phyloP scores from a whole-genome alignment of 768 basidiomycete species.

The Auriscalpium orientale region DNA sequence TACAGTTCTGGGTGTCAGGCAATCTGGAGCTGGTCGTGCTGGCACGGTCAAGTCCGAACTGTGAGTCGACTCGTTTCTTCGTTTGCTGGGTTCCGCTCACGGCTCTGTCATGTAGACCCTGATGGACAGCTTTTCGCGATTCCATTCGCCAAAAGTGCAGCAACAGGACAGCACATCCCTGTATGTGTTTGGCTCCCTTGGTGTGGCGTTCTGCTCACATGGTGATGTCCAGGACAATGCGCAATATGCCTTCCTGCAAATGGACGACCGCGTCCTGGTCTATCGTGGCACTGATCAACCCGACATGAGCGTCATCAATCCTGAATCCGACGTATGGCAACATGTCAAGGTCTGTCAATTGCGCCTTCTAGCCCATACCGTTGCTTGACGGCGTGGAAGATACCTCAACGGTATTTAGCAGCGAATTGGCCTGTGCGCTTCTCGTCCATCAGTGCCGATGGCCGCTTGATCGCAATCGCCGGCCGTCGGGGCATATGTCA shows the following conservation, averaged over 20 bases:
- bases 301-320: slow-evolving; percentile 96
- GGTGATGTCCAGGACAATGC: slow-evolving; percentile 73
- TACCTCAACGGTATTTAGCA: slow-evolving; percentile 82
- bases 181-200: slow-evolving; percentile 35
- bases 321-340: slow-evolving; percentile 97
- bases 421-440: slow-evolving; percentile 93
- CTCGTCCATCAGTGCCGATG: slow-evolving; percentile 85
- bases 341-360: slow-evolving; percentile 65
- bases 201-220: slow-evolving; percentile 1
- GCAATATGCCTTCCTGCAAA: slow-evolving; percentile 88
- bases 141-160: slow-evolving; percentile 93
- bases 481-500: slow-evolving; percentile 87
- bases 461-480: slow-evolving; percentile 86
- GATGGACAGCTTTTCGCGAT: slow-evolving; percentile 75
- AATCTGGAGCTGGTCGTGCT: slow-evolving; percentile 84
- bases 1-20: slow-evolving; percentile 88
- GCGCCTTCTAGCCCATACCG: neutral
- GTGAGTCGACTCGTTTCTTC: slow-evolving; percentile 28
- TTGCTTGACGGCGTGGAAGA: slow-evolving; percentile 35
- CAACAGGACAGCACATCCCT: slow-evolving; percentile 85
- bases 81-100: neutral
- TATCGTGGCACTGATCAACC: slow-evolving; percentile 97
- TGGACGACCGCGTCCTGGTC: slow-evolving; percentile 89
- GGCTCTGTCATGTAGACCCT: slow-evolving; percentile 30
- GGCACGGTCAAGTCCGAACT: slow-evolving; percentile 43